Base-by-base conservation (phyloP, 257 asterid genomes). In the Nicotiana undulata region DNA sequence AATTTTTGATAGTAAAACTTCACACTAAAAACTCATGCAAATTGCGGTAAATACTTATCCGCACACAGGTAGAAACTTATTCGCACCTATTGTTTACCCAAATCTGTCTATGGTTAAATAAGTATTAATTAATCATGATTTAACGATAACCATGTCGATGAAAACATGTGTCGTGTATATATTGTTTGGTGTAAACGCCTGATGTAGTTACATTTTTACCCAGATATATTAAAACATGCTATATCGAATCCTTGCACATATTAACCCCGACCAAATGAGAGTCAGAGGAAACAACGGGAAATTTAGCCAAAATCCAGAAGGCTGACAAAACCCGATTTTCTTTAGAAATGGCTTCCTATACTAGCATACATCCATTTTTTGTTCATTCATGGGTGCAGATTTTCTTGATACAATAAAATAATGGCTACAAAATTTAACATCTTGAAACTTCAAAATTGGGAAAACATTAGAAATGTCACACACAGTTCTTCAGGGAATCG, bases 401-500 rank as follows among this genome's bases (percentile, higher is more conserved):
- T 60, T 7, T 60, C 31, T 22, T 15, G 65, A 60, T 22, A 22
- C 37, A 26, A 26, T 26, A 63, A 63, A 26, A 4, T 26, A 12
- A 12, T 26, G 37, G n/a, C 37, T 4, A 63, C 16, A 12, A 51
- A 12, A 17, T 20, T 68, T 40, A 70, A 70, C 34, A 22, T 70
- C 13, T 44, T 44, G 58, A 28, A 51, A 80, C 86, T 70, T 56
- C 24, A 58, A 34, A 64, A 53, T 58, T 29, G 15, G 70, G 53
- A 77, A 1, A 40, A 32, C 51, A 26, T 24, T 1, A 66, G 55
- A 60, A 63, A 70, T 3, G 76, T 95, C 88, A 95, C 86, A 93
- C 81, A 79, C 95, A 89, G 29, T 86, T 86, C 90, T 90, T 93
- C 81, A 95, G 81, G 0, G 99, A 87, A 82, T 95, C 97, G 22